Conservation (phyloP, 2,329 filamentous ascomycete genomes). For the Monosporascus sp. region DNA sequence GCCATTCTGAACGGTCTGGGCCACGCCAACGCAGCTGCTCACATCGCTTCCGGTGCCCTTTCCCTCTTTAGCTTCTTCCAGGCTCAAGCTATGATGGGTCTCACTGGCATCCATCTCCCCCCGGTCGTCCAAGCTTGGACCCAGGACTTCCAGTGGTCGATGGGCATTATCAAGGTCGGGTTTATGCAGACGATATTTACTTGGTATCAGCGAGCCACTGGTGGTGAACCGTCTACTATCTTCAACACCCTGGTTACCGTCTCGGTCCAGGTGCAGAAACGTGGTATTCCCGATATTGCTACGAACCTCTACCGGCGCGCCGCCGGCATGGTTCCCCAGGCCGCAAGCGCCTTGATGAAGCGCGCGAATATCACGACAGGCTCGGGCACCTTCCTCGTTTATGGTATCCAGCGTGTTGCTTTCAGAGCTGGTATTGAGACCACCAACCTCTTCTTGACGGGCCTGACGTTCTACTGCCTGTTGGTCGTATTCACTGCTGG, state of each 20-base stretch:
- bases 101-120: constrained; percentile 68
- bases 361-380: constrained; percentile 38
- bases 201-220: constrained; percentile 84
- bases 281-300: constrained; percentile 28
- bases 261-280: constrained; percentile 69
- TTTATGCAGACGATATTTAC: constrained; percentile 78
- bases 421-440: constrained; percentile 73
- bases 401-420: constrained; percentile 76
- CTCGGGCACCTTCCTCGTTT: constrained; percentile 51
- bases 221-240: constrained; percentile 69
- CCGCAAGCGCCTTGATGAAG: constrained; percentile 34
- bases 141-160: constrained; percentile 88
- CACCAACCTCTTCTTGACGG: constrained; percentile 82
- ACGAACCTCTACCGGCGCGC: constrained; percentile 23
- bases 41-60: constrained; percentile 78
- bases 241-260: constrained; percentile 64
- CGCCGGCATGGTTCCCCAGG: constrained; percentile 22
- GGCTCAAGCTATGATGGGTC: constrained; percentile 75
- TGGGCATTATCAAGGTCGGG: constrained; percentile 76
- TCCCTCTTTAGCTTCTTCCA: constrained; percentile 86
- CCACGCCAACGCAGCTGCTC: constrained; percentile 80
- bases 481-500: constrained; percentile 68
- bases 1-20: constrained; percentile 78
- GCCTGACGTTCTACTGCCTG: constrained; percentile 73
- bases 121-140: constrained; percentile 83